Base-by-base conservation (phyloP, 352 stramenopile genomes). In the Phytopythium mirpurense region DNA sequence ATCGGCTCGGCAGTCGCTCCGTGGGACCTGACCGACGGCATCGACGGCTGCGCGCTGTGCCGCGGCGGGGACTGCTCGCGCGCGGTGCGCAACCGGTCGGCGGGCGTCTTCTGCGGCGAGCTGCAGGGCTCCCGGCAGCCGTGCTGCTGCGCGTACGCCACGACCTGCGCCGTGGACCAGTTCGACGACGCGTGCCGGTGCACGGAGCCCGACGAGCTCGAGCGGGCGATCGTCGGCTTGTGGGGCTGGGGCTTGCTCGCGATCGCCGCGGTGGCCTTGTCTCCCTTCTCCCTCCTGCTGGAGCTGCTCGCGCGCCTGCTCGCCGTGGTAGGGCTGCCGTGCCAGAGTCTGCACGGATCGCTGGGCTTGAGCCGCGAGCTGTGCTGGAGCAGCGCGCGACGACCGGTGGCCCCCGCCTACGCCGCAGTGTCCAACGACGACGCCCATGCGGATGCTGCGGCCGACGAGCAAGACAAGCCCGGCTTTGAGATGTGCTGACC, bases 81-180 rank as follows among this genome's bases (percentile, higher is more conserved):
- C 24, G 80, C 80, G 0, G 61, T 88, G 32, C 61, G 70, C 42
- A 87, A 88, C 47, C 35, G 56, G 32, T 72, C 60, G 3, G 55
- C 45, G 0, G 79, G 79, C 19, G 79, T 87, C 45, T 90, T 84
- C 60, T 90, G 80, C 27, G 75, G 80, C 9, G 75, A 90, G 34
- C 57, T 88, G 34, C 47, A 82, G 56, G 61, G 58, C 51, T 83
- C 74, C 31, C 76, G 83, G 42, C 66, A 85, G 53, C 77, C 79
- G 51, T 90, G 79, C 60, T 90, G 79, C 69, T 90, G 79, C 54
- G 42, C 68, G 46, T 88, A 74, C 62, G 72, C 70, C 14, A 88
- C 86, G 52, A 75, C 86, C 52, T 90, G 79, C 52, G 83, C 82
- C 65, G 85, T 72, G 35, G 86, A 74, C 50, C 82, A 86, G 42